Conservation (phyloP, 331 rosid species). For the Erythrophleum ivorense region DNA sequence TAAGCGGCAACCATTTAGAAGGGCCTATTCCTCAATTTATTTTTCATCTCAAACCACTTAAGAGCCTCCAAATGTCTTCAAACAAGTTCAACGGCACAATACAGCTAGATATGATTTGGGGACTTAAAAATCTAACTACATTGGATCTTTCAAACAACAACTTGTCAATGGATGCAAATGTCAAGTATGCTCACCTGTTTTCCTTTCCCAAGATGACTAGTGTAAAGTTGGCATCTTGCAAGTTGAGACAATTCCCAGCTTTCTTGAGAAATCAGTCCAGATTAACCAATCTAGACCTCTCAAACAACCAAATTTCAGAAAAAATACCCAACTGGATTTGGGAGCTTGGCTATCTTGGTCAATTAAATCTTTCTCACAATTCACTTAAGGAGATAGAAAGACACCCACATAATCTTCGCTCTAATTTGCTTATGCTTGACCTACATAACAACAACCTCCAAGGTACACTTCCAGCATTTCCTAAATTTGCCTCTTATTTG, state of each 20-base stretch:
- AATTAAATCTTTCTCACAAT: conserved; percentile 40
- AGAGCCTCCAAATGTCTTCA: conserved; percentile 27
- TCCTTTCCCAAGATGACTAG: not conserved
- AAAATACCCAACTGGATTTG: conserved; percentile 58
- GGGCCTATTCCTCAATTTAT: conserved; percentile 35
- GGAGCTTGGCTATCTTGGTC: not conserved
- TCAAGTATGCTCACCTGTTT: not conserved
- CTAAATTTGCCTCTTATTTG: not conserved
- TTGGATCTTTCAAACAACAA: conserved; percentile 55
- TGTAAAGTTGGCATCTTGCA: conserved; percentile 40
- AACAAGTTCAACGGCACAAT: conserved; percentile 42
- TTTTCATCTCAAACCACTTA: conserved; percentile 7
- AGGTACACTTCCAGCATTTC: not conserved
- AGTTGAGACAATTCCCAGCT: conserved; percentile 30
- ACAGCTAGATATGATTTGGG: not conserved
- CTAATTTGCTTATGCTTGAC: not conserved
- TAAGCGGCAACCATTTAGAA: conserved; percentile 32
- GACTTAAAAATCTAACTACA: conserved; percentile 13
- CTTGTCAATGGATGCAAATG: not conserved
- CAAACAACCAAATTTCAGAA: conserved; percentile 42
- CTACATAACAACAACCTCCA: conserved; percentile 35
- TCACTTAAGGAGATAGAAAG: conserved; percentile 30
- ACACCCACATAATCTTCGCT: not conserved
- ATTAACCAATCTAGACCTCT: conserved; percentile 5
- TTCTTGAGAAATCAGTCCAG: conserved; percentile 33